Evolutionary conservation across 2,329 filamentous ascomycete species (phyloP).

Genomic region (Botrytis squamosa): DNA sequence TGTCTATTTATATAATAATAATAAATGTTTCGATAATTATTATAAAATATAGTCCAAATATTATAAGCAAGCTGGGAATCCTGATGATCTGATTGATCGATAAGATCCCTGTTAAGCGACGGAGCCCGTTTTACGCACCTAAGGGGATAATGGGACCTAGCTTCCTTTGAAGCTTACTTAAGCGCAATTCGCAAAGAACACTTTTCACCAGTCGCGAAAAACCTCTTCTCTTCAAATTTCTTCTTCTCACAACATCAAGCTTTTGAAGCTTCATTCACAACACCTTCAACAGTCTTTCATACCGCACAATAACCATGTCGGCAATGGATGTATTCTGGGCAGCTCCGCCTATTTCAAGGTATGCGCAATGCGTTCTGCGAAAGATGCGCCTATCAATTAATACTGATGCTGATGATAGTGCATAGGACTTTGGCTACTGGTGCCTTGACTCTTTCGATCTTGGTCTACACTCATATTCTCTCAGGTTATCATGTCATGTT

Average conservation of each 20-base stretch:
- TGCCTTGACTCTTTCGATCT: slow-evolving; percentile 57
- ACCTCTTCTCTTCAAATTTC: background rate
- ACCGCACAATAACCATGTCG: slow-evolving; percentile 35
- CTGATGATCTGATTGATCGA: too few relatives aligned
- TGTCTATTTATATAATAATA: too few relatives aligned
- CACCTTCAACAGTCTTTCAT: slow-evolving; percentile 11
- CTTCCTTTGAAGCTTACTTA: slow-evolving; percentile 7
- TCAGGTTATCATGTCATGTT: slow-evolving; percentile 51
- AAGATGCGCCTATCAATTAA: slow-evolving; percentile 25
- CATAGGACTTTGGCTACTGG: slow-evolving; percentile 62
- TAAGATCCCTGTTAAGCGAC: too few relatives aligned
- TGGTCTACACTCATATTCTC: slow-evolving; percentile 56
- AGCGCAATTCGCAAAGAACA: slow-evolving; percentile 19
- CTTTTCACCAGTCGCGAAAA: slow-evolving; percentile 14
- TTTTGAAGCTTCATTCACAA: slow-evolving; percentile 27
- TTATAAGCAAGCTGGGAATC: too few relatives aligned
- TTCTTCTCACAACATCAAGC: slow-evolving; percentile 19
- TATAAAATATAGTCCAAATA: too few relatives aligned
- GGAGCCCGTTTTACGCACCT: too few relatives aligned
- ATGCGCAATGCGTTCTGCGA: slow-evolving; percentile 36
- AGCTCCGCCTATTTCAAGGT: slow-evolving; percentile 66
- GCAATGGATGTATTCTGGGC: slow-evolving; percentile 63
- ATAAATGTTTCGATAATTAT: too few relatives aligned
- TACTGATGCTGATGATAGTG: slow-evolving; percentile 47
- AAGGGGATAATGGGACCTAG: slow-evolving; percentile 2